phyloP scores from a whole-genome alignment of 2,329 filamentous ascomycete genomes.

The Stagonosporopsis rhizophila region DNA sequence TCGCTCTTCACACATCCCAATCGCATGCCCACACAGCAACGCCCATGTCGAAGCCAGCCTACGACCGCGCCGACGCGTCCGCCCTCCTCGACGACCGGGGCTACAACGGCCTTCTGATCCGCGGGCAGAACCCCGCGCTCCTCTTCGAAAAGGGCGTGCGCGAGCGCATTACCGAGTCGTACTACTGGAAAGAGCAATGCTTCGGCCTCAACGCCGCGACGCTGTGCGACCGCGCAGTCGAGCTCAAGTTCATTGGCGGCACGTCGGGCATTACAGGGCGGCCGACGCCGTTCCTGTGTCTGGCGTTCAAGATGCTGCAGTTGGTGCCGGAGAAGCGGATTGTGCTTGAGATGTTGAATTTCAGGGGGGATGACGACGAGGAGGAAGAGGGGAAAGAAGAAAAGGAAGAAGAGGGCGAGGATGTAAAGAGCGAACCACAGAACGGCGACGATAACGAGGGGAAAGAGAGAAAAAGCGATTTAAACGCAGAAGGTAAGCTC shows the following conservation, averaged over 20 bases:
- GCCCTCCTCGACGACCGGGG: slow-evolving; percentile 88
- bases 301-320: slow-evolving; percentile 93
- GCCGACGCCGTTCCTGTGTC: slow-evolving; percentile 89
- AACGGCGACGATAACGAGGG: slow-evolving; percentile 46
- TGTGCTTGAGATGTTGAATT: slow-evolving; percentile 78
- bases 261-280: slow-evolving; percentile 85
- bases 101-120: slow-evolving; percentile 75
- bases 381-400: slow-evolving; percentile 21
- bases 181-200: slow-evolving; percentile 99
- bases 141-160: slow-evolving; percentile 95
- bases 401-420: slow-evolving; percentile 5
- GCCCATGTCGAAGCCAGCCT: slow-evolving; percentile 50
- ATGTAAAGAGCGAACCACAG: slow-evolving; percentile 9
- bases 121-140: slow-evolving; percentile 91
- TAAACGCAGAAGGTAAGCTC: slow-evolving; percentile 38
- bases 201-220: slow-evolving; percentile 87
- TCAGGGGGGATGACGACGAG: slow-evolving; percentile 46
- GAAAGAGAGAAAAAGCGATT: slow-evolving; percentile 27
- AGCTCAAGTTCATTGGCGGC: slow-evolving; percentile 84
- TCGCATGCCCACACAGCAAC: slow-evolving; percentile 1
- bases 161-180: slow-evolving; percentile 92
- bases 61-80: slow-evolving; percentile 79
- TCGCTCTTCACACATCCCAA: background rate
- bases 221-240: slow-evolving; percentile 86
- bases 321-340: slow-evolving; percentile 81